Conservation (phyloP, 768 basidiomycete genomes). For the Kwoniella shandongensis region DNA sequence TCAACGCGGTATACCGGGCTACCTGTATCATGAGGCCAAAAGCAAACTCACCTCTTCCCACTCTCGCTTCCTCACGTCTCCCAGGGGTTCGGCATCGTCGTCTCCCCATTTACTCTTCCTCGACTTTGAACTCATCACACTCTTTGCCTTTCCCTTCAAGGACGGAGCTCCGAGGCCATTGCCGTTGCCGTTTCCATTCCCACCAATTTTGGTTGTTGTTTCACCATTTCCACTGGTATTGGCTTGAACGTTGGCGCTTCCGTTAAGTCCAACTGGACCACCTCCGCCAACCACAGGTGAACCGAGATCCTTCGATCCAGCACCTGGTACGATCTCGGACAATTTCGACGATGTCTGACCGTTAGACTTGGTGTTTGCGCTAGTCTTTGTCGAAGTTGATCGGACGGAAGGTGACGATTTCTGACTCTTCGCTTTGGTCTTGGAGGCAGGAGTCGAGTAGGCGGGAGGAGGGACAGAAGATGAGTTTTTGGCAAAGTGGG, state of each 20-base stretch:
- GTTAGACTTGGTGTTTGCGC: neutral
- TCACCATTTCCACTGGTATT: slow-evolving; percentile 4
- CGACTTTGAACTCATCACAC: slow-evolving; percentile 36
- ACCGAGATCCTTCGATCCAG: neutral
- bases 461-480: slow-evolving; percentile 65
- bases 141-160: slow-evolving; percentile 29
- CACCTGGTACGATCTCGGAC: neutral
- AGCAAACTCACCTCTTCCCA: slow-evolving; percentile 39
- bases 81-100: slow-evolving; percentile 59
- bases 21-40: no score
- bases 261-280: slow-evolving; percentile 9
- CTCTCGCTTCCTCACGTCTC: slow-evolving; percentile 31
- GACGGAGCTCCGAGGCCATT: slow-evolving; percentile 5
- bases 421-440: slow-evolving; percentile 30
- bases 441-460: slow-evolving; percentile 56
- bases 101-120: slow-evolving; percentile 47
- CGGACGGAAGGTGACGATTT: slow-evolving; percentile 44
- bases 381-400: slow-evolving; percentile 42
- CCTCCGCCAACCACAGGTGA: neutral
- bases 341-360: neutral
- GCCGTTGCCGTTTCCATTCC: slow-evolving; percentile 47
- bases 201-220: neutral
- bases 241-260: slow-evolving; percentile 16
- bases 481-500: slow-evolving; percentile 57
- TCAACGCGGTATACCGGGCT: slow-evolving; percentile 9